Percentiles rank a stretch among this genome's conserved stretches.
These are phyloP conservation scores for Russula sp. DNA, from an alignment of 768 basidiomycete species.

Conservation along the genomic window DNA sequence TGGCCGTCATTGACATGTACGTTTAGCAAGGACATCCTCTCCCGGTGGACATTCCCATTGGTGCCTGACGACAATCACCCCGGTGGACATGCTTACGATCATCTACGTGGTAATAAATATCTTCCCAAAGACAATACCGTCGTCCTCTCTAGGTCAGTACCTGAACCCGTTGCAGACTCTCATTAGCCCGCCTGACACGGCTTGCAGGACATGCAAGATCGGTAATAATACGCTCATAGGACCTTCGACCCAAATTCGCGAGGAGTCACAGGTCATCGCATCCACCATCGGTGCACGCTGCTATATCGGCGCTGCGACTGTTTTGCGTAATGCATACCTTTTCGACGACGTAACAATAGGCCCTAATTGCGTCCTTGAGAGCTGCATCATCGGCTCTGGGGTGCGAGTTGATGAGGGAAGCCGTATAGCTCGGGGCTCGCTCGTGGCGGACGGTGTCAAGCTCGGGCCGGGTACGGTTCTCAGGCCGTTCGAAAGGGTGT, in stretches of 20 bases:
- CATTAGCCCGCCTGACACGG: neutral
- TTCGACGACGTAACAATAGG: slow-evolving; percentile 74
- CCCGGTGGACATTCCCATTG: slow-evolving; percentile 92
- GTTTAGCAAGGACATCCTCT: slow-evolving; percentile 81
- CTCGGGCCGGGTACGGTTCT: slow-evolving; percentile 68
- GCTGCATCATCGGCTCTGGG: slow-evolving; percentile 74
- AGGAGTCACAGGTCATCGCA: slow-evolving; percentile 54
- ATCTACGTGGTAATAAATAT: slow-evolving; percentile 84
- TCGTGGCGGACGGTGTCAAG: slow-evolving; percentile 76
- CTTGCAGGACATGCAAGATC: slow-evolving; percentile 71
- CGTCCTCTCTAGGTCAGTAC: slow-evolving; percentile 66
- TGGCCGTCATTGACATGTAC: neutral
- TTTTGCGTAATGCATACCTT: slow-evolving; percentile 71
- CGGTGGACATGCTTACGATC: slow-evolving; percentile 73
- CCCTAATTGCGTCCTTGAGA: slow-evolving; percentile 59
- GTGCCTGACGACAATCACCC: slow-evolving; percentile 94
- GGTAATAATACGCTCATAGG: slow-evolving; percentile 83
- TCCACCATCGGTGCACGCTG: slow-evolving; percentile 79
- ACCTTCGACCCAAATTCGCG: slow-evolving; percentile 58
- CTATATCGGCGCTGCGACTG: slow-evolving; percentile 59
- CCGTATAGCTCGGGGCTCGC: slow-evolving; percentile 61
- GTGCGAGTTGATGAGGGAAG: slow-evolving; percentile 66
- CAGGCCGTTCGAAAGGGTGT: slow-evolving; percentile 65
- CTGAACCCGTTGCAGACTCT: neutral
- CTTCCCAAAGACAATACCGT: slow-evolving; percentile 74